Conservation (phyloP, 2,329 filamentous ascomycete species). For the Orbilia blumenaviensis region DNA sequence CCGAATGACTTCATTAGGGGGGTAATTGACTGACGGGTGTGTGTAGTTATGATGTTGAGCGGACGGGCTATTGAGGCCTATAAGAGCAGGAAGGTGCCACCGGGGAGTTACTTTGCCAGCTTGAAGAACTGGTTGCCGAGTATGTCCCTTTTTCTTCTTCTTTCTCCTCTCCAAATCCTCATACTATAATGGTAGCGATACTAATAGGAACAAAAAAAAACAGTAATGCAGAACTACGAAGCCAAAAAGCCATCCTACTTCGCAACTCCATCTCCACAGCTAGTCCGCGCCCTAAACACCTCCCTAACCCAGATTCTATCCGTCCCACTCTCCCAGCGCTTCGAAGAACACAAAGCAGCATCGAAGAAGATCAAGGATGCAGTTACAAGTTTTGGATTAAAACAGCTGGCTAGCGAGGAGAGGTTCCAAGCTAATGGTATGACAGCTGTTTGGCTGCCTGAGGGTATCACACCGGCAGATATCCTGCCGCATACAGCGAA, state of each 20-base stretch:
- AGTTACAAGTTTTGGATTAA: slow-evolving; percentile 80
- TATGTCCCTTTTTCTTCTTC: too few relatives aligned
- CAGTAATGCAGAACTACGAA: slow-evolving; percentile 98
- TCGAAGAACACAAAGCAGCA: slow-evolving; percentile 78
- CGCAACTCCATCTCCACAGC: slow-evolving; percentile 92
- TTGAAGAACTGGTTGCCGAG: slow-evolving; percentile 97
- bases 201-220: neutral
- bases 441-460: slow-evolving; percentile 96
- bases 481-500: slow-evolving; percentile 84
- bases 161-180: neutral
- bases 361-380: slow-evolving; percentile 89
- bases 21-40: neutral
- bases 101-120: slow-evolving; percentile 90
- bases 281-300: slow-evolving; percentile 91
- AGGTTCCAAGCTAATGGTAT: slow-evolving; percentile 96
- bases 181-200: neutral
- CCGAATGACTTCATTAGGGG: neutral
- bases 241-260: slow-evolving; percentile 98
- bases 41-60: slow-evolving; percentile 80
- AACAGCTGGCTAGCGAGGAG: slow-evolving; percentile 83
- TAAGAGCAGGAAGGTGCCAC: slow-evolving; percentile 80
- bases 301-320: slow-evolving; percentile 84
- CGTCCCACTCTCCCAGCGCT: slow-evolving; percentile 81
- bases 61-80: slow-evolving; percentile 83
- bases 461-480: slow-evolving; percentile 80